Base-by-base conservation (phyloP, 768 basidiomycete genomes). In the Russula sp. region DNA sequence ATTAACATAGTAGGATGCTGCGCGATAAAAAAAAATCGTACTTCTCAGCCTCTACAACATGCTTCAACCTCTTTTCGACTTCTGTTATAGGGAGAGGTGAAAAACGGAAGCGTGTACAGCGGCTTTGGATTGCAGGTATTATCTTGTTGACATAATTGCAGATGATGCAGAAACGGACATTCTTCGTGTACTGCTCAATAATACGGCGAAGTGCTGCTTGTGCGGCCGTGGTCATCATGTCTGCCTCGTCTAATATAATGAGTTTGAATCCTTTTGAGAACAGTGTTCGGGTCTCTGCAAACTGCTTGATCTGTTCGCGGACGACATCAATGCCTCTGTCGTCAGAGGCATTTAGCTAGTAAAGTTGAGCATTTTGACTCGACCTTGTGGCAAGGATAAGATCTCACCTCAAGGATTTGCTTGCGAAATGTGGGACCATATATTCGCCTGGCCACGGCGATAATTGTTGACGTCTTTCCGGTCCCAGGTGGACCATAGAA, bases 61-160 rank as follows among this genome's bases (percentile, higher is more conserved):
- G 79, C 36, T 83, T 75, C 39, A 98, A 72, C 55, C 93, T 79
- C 73, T 86, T 88, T 76, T 95, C 87, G 1, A 98, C 90, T 72
- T 98, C 91, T 9, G 69, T 66, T 16, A 88, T 84, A 1, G 94
- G 93, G 20, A 98, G 74, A 2, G 97, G 97, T 9, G 92, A 95
- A 77, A 99, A 98, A 50, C 97, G 83, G 76, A 98, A 99, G 46
- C 96, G 82, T 7, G 97, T 99, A 75, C 97, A 98, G 53, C 97
- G 89, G 74, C 93, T 97, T 75, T 99, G 97, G 53, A 99, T 97
- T 38, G 97, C 97, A 2, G 97, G 97, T 1, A 88, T 86, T 69
- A 99, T 98, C 74, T 98, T 98, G 82, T 98, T 98, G 73, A 98
- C 97, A 69, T 99, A 99, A 75, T 99, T 99, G 81, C 97, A 98